These are phyloP conservation scores for Candida frijolesensis DNA, from an alignment of 1,139 yeast genomes.

Conservation along the genomic window DNA sequence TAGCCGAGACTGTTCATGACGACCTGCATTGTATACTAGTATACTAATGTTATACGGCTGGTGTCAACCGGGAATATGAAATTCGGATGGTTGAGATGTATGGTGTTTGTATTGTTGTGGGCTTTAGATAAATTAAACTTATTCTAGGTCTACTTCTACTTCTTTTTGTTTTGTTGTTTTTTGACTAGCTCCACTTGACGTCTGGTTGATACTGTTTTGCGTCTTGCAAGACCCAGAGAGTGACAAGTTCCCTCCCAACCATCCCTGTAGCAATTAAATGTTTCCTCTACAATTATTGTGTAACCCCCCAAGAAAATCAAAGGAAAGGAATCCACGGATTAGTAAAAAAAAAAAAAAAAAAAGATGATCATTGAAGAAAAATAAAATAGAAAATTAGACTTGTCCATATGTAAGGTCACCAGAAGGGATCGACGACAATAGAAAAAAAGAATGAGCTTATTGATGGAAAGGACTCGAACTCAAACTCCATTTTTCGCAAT, in stretches of 20 bases:
- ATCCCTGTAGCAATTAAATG: neutral
- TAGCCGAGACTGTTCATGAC: too few species aligned
- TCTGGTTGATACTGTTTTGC: too few species aligned
- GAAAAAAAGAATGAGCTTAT: neutral
- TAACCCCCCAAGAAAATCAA: neutral
- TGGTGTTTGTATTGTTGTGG: too few species aligned
- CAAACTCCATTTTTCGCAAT: neutral
- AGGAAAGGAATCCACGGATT: neutral
- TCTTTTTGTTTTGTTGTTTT: too few species aligned
- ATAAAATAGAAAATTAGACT: neutral
- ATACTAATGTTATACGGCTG: too few species aligned
- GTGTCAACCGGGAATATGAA: too few species aligned
- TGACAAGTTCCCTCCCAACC: neutral
- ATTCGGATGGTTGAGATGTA: too few species aligned
- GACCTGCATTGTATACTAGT: too few species aligned
- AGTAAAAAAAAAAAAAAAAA: conserved; percentile 1
- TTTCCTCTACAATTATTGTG: neutral
- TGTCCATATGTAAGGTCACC: neutral
- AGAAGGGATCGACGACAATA: neutral
- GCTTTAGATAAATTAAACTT: too few species aligned
- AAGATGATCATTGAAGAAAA: neutral
- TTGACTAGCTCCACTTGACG: too few species aligned
- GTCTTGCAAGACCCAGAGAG: neutral
- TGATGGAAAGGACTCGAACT: neutral
- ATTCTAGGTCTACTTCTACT: too few species aligned